phyloP scores from a whole-genome alignment of 1,284 basidiomycete genomes.

The Ganoderma lucidum region DNA sequence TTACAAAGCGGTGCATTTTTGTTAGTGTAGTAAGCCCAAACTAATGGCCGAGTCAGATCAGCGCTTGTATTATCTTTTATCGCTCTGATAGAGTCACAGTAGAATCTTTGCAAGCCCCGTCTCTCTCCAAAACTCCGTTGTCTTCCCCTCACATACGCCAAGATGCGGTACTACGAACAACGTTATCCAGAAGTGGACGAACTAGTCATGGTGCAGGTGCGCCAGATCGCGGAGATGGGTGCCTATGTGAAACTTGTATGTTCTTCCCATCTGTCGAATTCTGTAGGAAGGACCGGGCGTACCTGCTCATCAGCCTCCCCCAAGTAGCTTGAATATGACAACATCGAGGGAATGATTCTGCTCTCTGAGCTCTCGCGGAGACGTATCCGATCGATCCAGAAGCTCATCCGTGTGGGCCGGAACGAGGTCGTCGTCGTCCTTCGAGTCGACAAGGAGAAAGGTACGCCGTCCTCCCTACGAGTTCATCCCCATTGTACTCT shows the following conservation, averaged over 20 bases:
- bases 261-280: conserved; percentile 34
- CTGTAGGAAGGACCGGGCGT: conserved; percentile 5
- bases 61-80: conserved; percentile 31
- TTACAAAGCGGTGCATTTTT: neutral
- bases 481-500: neutral
- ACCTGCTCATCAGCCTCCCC: conserved; percentile 20
- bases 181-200: conserved; percentile 92
- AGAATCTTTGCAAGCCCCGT: conserved; percentile 16
- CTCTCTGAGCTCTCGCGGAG: conserved; percentile 96
- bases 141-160: conserved; percentile 18
- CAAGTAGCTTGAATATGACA: conserved; percentile 94
- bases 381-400: conserved; percentile 98
- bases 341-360: conserved; percentile 99
- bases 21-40: neutral
- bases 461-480: conserved; percentile 51
- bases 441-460: conserved; percentile 99
- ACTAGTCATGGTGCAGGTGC: conserved; percentile 99
- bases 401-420: conserved; percentile 96
- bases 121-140: neutral
- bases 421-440: conserved; percentile 99
- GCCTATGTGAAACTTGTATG: conserved; percentile 97
- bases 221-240: conserved; percentile 99
- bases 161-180: conserved; percentile 85
- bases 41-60: conserved; percentile 8
- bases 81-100: conserved; percentile 22